Evolutionary conservation across 768 basidiomycete species (phyloP).

Genomic region (Russula brevipes): DNA sequence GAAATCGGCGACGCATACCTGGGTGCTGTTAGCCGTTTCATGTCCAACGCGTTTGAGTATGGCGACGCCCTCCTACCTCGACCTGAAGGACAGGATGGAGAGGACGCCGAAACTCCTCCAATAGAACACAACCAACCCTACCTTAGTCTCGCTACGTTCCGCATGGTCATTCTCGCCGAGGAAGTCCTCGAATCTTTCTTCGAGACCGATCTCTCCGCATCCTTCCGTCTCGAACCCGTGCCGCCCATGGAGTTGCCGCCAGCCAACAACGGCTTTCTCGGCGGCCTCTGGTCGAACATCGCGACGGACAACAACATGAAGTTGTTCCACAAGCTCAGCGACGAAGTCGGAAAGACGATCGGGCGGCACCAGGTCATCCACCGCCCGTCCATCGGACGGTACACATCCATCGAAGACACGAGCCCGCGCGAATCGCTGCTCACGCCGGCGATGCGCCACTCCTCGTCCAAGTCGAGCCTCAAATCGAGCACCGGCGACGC

Average conservation of each 20-base stretch:
- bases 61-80: conserved; percentile 85
- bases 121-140: conserved; percentile 82
- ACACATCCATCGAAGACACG: conserved; percentile 79
- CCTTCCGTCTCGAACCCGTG: conserved; percentile 74
- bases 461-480: conserved; percentile 52
- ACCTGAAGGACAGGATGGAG: conserved; percentile 35
- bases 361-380: conserved; percentile 86
- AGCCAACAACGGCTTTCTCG: conserved; percentile 57
- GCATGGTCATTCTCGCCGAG: conserved; percentile 97
- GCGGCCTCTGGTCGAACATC: conserved; percentile 86
- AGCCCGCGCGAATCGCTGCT: conserved; percentile 84
- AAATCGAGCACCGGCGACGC: conserved; percentile 26
- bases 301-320: conserved; percentile 90
- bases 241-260: conserved; percentile 62
- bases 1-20: conserved; percentile 96
- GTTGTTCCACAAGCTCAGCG: conserved; percentile 88
- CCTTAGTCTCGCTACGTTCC: conserved; percentile 92
- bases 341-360: conserved; percentile 91
- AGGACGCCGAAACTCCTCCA: conserved; percentile 40
- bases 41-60: conserved; percentile 98
- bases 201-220: conserved; percentile 82
- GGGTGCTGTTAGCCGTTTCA: conserved; percentile 93
- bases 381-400: conserved; percentile 80
- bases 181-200: conserved; percentile 97
- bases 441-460: conserved; percentile 60